Conservation (phyloP, 2,329 filamentous ascomycete species). For the Trichoderma oligosporum region DNA sequence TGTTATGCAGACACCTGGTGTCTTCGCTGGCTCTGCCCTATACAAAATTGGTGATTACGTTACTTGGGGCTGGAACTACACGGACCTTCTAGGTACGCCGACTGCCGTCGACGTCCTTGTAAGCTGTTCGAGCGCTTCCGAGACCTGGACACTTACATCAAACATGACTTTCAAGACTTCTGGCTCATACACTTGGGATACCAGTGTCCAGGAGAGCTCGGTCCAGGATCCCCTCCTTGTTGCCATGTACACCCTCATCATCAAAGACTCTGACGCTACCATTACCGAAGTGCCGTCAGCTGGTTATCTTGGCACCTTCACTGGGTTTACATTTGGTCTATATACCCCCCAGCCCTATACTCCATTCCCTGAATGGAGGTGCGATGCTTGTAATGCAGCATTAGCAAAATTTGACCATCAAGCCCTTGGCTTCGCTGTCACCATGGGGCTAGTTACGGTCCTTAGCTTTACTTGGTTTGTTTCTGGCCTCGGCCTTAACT, state of each 20-base stretch:
- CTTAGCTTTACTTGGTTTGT: slow-evolving; percentile 64
- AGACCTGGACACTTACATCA: slow-evolving; percentile 58
- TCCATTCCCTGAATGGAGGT: slow-evolving; percentile 51
- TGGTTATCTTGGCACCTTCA: slow-evolving; percentile 52
- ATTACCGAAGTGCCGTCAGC: slow-evolving; percentile 49
- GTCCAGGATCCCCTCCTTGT: slow-evolving; percentile 47
- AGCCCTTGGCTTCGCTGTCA: slow-evolving; percentile 48
- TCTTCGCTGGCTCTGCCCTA: slow-evolving; percentile 44
- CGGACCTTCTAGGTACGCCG: slow-evolving; percentile 53
- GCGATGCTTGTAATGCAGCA: slow-evolving; percentile 57
- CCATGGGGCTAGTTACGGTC: slow-evolving; percentile 55
- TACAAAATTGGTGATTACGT: slow-evolving; percentile 59
- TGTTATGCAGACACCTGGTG: slow-evolving; percentile 50
- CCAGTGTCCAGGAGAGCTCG: slow-evolving; percentile 45
- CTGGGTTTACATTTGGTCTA: slow-evolving; percentile 54
- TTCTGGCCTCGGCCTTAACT: slow-evolving; percentile 44
- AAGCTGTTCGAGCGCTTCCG: slow-evolving; percentile 49
- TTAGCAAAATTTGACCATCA: slow-evolving; percentile 44
- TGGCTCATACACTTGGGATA: slow-evolving; percentile 57
- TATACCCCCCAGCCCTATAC: slow-evolving; percentile 52
- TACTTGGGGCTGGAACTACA: slow-evolving; percentile 65
- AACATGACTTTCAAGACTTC: slow-evolving; percentile 58
- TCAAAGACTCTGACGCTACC: slow-evolving; percentile 55
- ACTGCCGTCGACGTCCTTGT: slow-evolving; percentile 58
- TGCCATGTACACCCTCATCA: slow-evolving; percentile 57